phyloP scores from a whole-genome alignment of 2,329 filamentous ascomycete species.

The Penicillium sp. region DNA sequence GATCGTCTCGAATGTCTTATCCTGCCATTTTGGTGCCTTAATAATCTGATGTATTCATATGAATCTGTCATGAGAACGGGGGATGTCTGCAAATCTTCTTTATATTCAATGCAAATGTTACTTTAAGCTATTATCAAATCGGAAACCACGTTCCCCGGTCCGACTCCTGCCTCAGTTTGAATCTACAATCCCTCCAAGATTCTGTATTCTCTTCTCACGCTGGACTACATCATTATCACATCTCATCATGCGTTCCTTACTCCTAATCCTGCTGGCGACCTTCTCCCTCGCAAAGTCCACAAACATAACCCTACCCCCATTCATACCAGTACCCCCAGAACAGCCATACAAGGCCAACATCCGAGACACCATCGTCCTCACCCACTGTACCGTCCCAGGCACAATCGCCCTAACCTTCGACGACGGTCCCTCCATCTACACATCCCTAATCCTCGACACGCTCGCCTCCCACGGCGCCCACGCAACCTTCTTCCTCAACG shows the following conservation, averaged over 20 bases:
- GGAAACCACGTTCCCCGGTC: background rate
- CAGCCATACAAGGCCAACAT: slow-evolving; percentile 11
- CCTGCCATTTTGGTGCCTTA: slow-evolving; percentile 25
- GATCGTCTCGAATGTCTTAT: slow-evolving; percentile 20
- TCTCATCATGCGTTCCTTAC: background rate
- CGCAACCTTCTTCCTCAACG: slow-evolving; percentile 66
- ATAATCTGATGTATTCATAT: slow-evolving; percentile 25
- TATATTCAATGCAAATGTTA: background rate
- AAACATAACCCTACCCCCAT: slow-evolving; percentile 6
- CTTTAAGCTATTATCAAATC: background rate
- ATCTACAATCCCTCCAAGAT: background rate
- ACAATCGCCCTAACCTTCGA: slow-evolving; percentile 67
- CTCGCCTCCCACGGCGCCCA: slow-evolving; percentile 58
- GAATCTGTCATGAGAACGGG: background rate
- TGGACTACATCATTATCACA: background rate
- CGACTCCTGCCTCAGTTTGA: background rate
- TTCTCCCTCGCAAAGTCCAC: background rate
- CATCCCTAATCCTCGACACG: slow-evolving; percentile 59
- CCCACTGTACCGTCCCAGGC: slow-evolving; percentile 46
- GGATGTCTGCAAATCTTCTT: slow-evolving; percentile 6
- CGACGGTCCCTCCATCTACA: slow-evolving; percentile 64
- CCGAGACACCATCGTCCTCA: slow-evolving; percentile 47
- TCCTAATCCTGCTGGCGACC: background rate
- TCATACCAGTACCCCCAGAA: slow-evolving; percentile 4
- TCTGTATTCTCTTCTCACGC: background rate